Evolutionary conservation across 2,329 filamentous ascomycete genomes (phyloP).

Genomic region (Colletotrichum tropicicola): DNA sequence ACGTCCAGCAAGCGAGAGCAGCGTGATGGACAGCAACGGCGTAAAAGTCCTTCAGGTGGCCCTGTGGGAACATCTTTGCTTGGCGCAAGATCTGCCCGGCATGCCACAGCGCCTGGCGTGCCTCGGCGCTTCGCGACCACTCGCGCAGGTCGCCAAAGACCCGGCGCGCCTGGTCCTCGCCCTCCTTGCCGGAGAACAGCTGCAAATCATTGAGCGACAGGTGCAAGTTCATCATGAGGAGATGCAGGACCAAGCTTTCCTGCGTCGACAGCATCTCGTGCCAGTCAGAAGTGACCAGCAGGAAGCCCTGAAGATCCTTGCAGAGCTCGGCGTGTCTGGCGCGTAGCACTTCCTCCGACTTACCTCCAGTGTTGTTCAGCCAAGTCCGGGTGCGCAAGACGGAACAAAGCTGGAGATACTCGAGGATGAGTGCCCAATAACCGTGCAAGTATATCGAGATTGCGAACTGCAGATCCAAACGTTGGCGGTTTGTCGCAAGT

Average conservation of each 20-base stretch:
- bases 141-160: slow-evolving; percentile 66
- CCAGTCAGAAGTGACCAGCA: slow-evolving; percentile 52
- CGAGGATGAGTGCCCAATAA: slow-evolving; percentile 72
- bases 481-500: slow-evolving; percentile 56
- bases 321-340: slow-evolving; percentile 71
- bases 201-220: slow-evolving; percentile 72
- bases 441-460: slow-evolving; percentile 70
- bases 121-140: slow-evolving; percentile 64
- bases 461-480: slow-evolving; percentile 65
- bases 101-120: slow-evolving; percentile 71
- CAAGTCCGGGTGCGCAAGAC: slow-evolving; percentile 58
- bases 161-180: slow-evolving; percentile 69
- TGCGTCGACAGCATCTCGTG: slow-evolving; percentile 52
- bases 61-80: slow-evolving; percentile 62
- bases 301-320: slow-evolving; percentile 61
- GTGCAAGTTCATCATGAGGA: slow-evolving; percentile 71
- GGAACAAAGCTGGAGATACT: slow-evolving; percentile 69
- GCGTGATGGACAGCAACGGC: slow-evolving; percentile 76
- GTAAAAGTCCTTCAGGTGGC: slow-evolving; percentile 70
- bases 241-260: slow-evolving; percentile 58
- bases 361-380: slow-evolving; percentile 47
- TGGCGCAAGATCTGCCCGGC: slow-evolving; percentile 73
- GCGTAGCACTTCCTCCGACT: slow-evolving; percentile 55
- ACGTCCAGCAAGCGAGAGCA: slow-evolving; percentile 74
- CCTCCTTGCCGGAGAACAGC: slow-evolving; percentile 73